A percentile compares a stretch with the other conserved stretches of the same genome.
Conservation (phyloP, 1,139 yeast genomes). For the Nematodospora anomalae region DNA sequence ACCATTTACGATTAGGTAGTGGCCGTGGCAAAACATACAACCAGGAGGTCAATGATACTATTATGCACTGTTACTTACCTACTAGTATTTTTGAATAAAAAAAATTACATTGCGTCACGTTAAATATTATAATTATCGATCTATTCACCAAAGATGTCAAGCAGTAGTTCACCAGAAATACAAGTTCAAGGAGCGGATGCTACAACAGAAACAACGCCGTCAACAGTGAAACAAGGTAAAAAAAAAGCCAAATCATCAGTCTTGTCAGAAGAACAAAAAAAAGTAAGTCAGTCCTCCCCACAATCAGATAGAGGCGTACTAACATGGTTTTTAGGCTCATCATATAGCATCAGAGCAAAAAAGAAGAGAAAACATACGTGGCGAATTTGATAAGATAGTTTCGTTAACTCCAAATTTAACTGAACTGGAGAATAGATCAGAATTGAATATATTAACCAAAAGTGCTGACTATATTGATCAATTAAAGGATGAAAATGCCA, state of each 20-base stretch:
- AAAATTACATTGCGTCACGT: too few species aligned
- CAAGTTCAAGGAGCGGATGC: background rate
- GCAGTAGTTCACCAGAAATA: slow-evolving; percentile 6
- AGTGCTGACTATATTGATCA: slow-evolving; percentile 48
- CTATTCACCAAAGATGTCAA: slow-evolving; percentile 5
- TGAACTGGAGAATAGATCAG: slow-evolving; percentile 47
- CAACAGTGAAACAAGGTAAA: slow-evolving; percentile 12
- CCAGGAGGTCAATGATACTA: too few species aligned
- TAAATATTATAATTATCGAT: too few species aligned
- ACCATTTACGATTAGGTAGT: too few species aligned
- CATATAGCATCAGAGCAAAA: slow-evolving; percentile 54
- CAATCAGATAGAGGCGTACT: slow-evolving; percentile 9
- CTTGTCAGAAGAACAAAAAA: slow-evolving; percentile 47
- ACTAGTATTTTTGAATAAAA: too few species aligned
- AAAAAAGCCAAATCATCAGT: slow-evolving; percentile 31
- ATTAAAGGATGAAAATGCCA: slow-evolving; percentile 39
- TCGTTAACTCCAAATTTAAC: slow-evolving; percentile 42
- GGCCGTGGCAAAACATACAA: too few species aligned
- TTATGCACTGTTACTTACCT: too few species aligned
- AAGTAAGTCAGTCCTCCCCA: slow-evolving; percentile 32
- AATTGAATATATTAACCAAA: slow-evolving; percentile 45
- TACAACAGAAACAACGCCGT: background rate
- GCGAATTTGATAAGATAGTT: slow-evolving; percentile 48
- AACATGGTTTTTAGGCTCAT: slow-evolving; percentile 36
- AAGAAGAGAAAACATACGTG: slow-evolving; percentile 46